Base-by-base conservation (phyloP, 2,329 filamentous ascomycete genomes). In the Delphinella strobiligena region DNA sequence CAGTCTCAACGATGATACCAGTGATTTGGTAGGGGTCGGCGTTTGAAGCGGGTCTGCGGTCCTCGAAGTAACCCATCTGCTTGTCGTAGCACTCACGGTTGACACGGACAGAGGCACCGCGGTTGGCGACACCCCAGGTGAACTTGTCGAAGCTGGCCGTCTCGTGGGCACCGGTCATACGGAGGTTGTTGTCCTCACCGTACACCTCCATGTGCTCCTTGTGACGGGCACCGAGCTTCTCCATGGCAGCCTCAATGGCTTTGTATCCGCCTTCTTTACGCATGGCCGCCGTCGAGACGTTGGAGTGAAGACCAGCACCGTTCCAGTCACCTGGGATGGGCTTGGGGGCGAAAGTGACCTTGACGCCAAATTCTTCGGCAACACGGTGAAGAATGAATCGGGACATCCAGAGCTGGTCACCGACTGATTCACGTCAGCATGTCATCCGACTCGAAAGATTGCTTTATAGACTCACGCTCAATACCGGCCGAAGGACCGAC, bases 291-390 rank as follows among this genome's bases (percentile, higher is more conserved):
- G 84, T 89, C 34, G 85, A 93, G 62, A 95, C 91, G 77, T 96
- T 93, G 72, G 72, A 80, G 75, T 93, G 87, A 37, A 94, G 80
- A 64, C 86, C 86, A 45, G 86, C 86, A 57, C 89, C 91, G 72
- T 96, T 96, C 89, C 91, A 96, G 71, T 93, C 82, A 57, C 89
- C 89, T 43, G 80, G 78, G 50, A 96, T 88, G 50, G 89, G 89
- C 78, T 98, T 98, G 61, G 91, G 91, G 58, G 88, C 77, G 62
- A 95, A 81, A 30, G 89, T 93, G 49, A 96, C 88, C 75, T 88
- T 88, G 64, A 82, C 88, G 56, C 89, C 91, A 57, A 95, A 95
- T 59, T 96, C 89, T 64, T 98, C 91, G 39, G 89, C 84, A 45
- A 96, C 83, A 51, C 88, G 83, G 74, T 83, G 75, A 50, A 93